A percentile compares a stretch with the other conserved stretches of the same genome.
These are phyloP conservation scores for Pogostemon cablin DNA, from an alignment of 257 asterid species.

Conservation along the genomic window DNA sequence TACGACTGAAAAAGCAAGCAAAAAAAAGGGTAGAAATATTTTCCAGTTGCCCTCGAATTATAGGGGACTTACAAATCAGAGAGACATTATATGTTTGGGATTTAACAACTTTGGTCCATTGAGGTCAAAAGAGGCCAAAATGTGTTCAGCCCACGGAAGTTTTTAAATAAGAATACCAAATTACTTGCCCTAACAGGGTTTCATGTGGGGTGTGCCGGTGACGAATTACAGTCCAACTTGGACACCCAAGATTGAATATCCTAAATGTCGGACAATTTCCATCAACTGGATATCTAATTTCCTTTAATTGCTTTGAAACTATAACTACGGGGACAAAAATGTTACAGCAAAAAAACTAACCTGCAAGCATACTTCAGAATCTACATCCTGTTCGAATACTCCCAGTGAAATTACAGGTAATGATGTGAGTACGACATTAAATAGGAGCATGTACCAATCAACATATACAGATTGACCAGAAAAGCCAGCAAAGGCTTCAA, in stretches of 20 bases:
- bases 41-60: background rate
- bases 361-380: constrained; percentile 96
- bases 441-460: constrained; percentile 91
- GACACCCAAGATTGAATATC: background rate
- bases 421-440: constrained; percentile 92
- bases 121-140: background rate
- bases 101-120: background rate
- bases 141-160: no score
- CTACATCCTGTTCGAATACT: constrained; percentile 95
- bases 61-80: background rate
- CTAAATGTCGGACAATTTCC: background rate
- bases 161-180: no score
- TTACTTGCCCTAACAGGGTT: no score
- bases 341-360: constrained; percentile 44
- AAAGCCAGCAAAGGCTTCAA: constrained; percentile 93
- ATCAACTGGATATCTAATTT: background rate
- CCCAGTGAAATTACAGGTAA: constrained; percentile 96
- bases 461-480: constrained; percentile 96
- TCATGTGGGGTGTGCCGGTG: no score
- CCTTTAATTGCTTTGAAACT: background rate
- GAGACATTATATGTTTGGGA: background rate
- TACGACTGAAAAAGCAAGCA: constrained; percentile 32
- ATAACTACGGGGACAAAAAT: background rate
- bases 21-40: background rate
- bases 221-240: no score